Conservation (phyloP, 129 eudicot species). For the Flaveria ramosissima region DNA sequence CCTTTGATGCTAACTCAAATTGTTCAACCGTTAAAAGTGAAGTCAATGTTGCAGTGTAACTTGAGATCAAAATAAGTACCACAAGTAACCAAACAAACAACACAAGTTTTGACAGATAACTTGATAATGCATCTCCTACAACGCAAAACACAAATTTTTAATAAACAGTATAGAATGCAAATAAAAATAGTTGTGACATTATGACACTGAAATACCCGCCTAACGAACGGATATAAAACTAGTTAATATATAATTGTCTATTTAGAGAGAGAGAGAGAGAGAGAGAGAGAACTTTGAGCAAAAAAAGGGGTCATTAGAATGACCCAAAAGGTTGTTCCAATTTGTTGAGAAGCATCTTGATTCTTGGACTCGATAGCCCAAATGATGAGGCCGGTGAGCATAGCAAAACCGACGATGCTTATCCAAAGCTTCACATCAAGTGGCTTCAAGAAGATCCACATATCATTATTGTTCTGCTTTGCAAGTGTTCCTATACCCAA, state of each 20-base stretch:
- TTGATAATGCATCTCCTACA: slow-evolving; percentile 32
- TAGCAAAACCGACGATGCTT: slow-evolving; percentile 20
- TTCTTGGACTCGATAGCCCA: slow-evolving; percentile 43
- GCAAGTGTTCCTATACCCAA: slow-evolving; percentile 40
- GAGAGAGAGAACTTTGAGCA: slow-evolving; percentile 45
- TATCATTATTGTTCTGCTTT: slow-evolving; percentile 28
- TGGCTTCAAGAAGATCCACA: slow-evolving; percentile 54
- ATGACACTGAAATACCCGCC: too few species aligned
- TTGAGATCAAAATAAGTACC: slow-evolving; percentile 42
- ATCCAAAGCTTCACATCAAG: slow-evolving; percentile 43
- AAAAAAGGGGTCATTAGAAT: slow-evolving; percentile 40
- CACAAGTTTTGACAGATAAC: slow-evolving; percentile 39
- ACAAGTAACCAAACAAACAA: slow-evolving; percentile 41
- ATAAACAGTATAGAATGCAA: too few species aligned
- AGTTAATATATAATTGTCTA: too few species aligned
- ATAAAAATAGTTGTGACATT: too few species aligned
- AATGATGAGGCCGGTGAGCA: slow-evolving; percentile 31
- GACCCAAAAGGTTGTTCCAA: slow-evolving; percentile 47
- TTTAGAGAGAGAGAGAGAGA: slow-evolving; percentile 13
- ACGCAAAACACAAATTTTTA: not conserved
- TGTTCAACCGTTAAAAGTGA: slow-evolving; percentile 46
- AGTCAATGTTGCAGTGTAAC: slow-evolving; percentile 56
- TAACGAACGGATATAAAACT: too few species aligned
- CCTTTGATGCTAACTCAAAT: slow-evolving; percentile 34
- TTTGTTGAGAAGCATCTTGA: slow-evolving; percentile 25